phyloP scores from a whole-genome alignment of 371 early-diverging fungal genomes.

The Mucor saturninus region DNA sequence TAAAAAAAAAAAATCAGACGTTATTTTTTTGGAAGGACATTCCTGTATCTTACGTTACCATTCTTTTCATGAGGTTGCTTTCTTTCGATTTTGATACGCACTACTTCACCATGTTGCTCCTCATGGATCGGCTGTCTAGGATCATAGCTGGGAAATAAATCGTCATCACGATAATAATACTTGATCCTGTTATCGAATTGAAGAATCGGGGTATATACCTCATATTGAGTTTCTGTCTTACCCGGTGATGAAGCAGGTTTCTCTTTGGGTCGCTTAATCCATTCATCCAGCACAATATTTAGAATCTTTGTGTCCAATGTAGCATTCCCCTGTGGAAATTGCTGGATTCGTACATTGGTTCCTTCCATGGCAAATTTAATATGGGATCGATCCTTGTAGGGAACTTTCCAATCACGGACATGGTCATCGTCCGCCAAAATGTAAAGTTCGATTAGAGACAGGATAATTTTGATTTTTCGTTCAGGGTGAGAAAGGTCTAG shows the following conservation, averaged over 20 bases:
- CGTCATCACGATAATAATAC: slow-evolving; percentile 26
- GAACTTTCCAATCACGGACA: background rate
- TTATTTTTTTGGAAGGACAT: no score
- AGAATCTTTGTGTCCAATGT: slow-evolving; percentile 35
- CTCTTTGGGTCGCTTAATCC: slow-evolving; percentile 20
- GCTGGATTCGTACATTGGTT: slow-evolving; percentile 45
- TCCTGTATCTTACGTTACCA: slow-evolving; percentile 5
- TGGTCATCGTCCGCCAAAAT: slow-evolving; percentile 48
- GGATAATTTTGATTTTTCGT: slow-evolving; percentile 51
- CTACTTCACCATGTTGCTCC: background rate
- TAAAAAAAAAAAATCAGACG: no score
- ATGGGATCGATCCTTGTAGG: slow-evolving; percentile 45
- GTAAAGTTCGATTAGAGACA: slow-evolving; percentile 47
- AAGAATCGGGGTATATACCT: slow-evolving; percentile 38
- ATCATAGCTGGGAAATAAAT: slow-evolving; percentile 25
- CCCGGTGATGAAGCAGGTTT: background rate
- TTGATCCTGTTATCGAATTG: slow-evolving; percentile 40
- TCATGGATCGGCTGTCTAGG: background rate
- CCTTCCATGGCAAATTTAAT: slow-evolving; percentile 48
- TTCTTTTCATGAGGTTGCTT: slow-evolving; percentile 29
- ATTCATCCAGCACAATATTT: slow-evolving; percentile 36
- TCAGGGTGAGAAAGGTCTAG: slow-evolving; percentile 8
- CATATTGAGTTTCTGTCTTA: slow-evolving; percentile 26
- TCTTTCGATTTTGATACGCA: slow-evolving; percentile 32
- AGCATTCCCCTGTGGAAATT: slow-evolving; percentile 23